A percentile compares a stretch with the other conserved stretches of the same genome.
These are phyloP conservation scores for Chenopodium album DNA, from an alignment of 148 eudicot species.

Conservation along the genomic window DNA sequence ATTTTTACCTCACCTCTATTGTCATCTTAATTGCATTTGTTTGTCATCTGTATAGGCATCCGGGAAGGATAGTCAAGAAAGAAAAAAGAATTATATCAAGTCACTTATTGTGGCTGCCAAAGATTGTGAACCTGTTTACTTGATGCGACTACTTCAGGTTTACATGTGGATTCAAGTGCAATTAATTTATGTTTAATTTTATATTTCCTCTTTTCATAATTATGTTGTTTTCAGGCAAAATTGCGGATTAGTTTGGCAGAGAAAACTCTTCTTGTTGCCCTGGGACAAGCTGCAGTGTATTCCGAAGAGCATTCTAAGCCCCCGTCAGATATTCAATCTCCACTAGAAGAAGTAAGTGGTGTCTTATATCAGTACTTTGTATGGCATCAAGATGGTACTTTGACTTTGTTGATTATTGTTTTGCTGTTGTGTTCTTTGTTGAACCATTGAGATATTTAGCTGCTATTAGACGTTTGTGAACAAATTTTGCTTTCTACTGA, in stretches of 20 bases:
- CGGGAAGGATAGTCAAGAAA: constrained; percentile 90
- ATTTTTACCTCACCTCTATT: background rate
- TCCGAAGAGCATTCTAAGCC: constrained; percentile 65
- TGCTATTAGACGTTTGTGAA: background rate
- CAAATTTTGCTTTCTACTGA: background rate
- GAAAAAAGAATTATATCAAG: constrained; percentile 85
- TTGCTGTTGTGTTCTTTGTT: background rate
- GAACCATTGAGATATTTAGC: background rate
- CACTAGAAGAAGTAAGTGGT: constrained; percentile 66
- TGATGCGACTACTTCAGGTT: constrained; percentile 94
- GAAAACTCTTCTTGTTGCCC: constrained; percentile 85
- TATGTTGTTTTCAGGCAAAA: constrained; percentile 59
- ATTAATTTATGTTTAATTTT: background rate
- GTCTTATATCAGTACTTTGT: constrained; percentile 2
- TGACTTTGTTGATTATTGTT: background rate
- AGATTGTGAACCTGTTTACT: constrained; percentile 90
- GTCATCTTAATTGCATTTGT: constrained; percentile 6
- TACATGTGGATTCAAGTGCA: constrained; percentile 3
- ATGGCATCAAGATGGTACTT: background rate
- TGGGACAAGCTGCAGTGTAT: constrained; percentile 86
- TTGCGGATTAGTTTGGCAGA: constrained; percentile 91
- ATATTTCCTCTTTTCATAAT: constrained; percentile 10
- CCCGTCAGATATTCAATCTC: constrained; percentile 56
- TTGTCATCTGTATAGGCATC: constrained; percentile 49
- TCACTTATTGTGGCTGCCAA: constrained; percentile 83